Percentiles rank a stretch among this genome's conserved stretches.
These are phyloP conservation scores for Coemansia sp. DNA, from an alignment of 192 early-diverging fungal genomes.

Conservation along the genomic window DNA sequence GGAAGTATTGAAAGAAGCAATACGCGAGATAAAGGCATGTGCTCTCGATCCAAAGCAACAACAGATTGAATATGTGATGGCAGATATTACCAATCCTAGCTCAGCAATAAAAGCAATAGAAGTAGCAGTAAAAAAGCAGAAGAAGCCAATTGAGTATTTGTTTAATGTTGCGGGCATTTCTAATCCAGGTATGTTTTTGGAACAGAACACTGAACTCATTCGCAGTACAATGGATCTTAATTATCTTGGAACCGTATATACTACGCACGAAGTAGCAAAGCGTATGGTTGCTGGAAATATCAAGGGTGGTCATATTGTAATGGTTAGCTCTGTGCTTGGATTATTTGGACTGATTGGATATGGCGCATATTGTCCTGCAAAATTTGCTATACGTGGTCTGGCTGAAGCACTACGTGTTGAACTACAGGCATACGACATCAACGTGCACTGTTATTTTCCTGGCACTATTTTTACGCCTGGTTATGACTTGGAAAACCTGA, in stretches of 20 bases:
- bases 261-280: constrained; percentile 62
- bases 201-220: constrained; percentile 59
- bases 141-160: constrained; percentile 56
- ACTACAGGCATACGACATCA: constrained; percentile 61
- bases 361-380: constrained; percentile 65
- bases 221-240: constrained; percentile 62
- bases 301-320: constrained; percentile 63
- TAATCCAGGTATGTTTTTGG: constrained; percentile 66
- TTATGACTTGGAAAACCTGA: constrained; percentile 69
- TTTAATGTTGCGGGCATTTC: constrained; percentile 40
- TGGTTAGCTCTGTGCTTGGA: constrained; percentile 68
- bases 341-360: constrained; percentile 71
- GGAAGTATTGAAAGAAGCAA: constrained; percentile 48
- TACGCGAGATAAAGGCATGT: constrained; percentile 56
- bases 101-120: constrained; percentile 59
- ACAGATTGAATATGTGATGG: constrained; percentile 56
- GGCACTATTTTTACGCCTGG: constrained; percentile 71
- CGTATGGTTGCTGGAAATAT: constrained; percentile 59
- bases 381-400: constrained; percentile 71
- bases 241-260: constrained; percentile 65
- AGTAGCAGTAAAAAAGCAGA: constrained; percentile 56
- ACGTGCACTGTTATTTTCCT: constrained; percentile 69
- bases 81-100: constrained; percentile 60
- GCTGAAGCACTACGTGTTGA: constrained; percentile 70
- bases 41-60: constrained; percentile 44